phyloP scores from a whole-genome alignment of 495 filamentous ascomycete species.

The Hapsidospora chrysogenum region DNA sequence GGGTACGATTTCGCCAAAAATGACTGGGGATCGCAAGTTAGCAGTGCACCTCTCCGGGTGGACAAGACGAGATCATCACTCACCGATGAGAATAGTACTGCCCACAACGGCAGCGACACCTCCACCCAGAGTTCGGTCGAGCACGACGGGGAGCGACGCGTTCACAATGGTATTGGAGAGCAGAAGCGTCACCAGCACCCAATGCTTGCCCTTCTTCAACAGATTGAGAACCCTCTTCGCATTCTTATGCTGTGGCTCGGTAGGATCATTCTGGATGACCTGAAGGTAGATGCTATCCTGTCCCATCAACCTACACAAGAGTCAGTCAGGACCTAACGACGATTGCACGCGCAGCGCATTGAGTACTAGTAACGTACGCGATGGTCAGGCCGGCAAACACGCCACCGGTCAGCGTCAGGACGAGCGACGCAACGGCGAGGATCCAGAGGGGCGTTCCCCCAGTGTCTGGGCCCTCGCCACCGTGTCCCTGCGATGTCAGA shows the following conservation, averaged over 20 bases:
- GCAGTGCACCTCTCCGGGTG: neutral
- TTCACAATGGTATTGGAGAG: conserved; percentile 97
- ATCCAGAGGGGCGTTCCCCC: conserved; percentile 25
- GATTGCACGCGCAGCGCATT: neutral
- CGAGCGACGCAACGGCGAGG: conserved; percentile 22
- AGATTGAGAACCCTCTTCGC: conserved; percentile 66
- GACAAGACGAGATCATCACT: conserved; percentile 6
- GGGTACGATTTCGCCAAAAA: conserved; percentile 91
- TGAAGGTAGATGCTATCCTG: conserved; percentile 95
- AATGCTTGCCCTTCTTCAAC: conserved; percentile 83
- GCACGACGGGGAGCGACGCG: conserved; percentile 86
- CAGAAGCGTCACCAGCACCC: conserved; percentile 93
- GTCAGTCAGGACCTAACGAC: conserved; percentile 1
- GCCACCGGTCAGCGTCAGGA: conserved; percentile 72
- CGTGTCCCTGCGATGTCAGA: conserved; percentile 2
- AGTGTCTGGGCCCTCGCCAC: conserved; percentile 17
- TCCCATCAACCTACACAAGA: conserved; percentile 39
- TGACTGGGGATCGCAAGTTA: conserved; percentile 41
- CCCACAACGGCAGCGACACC: conserved; percentile 89
- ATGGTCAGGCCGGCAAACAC: conserved; percentile 96
- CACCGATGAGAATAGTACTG: conserved; percentile 87
- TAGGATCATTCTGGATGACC: conserved; percentile 64
- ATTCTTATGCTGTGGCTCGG: conserved; percentile 64
- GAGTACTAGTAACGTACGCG: conserved; percentile 38
- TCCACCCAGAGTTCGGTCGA: conserved; percentile 85